phyloP scores from a whole-genome alignment of 805 yeast species.

The Yarrowia sp. region DNA sequence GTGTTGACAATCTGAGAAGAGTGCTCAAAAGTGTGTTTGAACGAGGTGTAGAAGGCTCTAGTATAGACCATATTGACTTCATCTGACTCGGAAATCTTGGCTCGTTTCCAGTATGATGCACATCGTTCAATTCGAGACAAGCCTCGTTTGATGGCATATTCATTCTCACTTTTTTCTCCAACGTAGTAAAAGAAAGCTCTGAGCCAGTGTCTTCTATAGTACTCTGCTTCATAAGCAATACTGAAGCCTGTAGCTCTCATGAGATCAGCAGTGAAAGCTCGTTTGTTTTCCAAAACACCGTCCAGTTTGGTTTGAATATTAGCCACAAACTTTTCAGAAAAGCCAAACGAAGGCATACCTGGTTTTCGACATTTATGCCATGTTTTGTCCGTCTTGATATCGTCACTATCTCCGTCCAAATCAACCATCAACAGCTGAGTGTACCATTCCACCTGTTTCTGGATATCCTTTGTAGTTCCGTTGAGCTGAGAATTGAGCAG shows the following conservation, averaged over 20 bases:
- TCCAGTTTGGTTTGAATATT: conserved; percentile 20
- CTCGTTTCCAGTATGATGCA: conserved; percentile 3
- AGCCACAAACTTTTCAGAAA: conserved; percentile 16
- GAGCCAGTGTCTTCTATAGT: conserved; percentile 19
- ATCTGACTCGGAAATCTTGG: not conserved
- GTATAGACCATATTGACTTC: conserved; percentile 14
- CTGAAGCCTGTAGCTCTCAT: conserved; percentile 10
- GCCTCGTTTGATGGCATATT: not conserved
- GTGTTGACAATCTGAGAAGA: conserved; percentile 11
- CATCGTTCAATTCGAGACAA: conserved; percentile 1
- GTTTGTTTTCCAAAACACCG: conserved; percentile 3
- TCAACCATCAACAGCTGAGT: conserved; percentile 19
- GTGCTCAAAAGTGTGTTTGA: not conserved
- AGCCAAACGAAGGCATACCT: conserved; percentile 11
- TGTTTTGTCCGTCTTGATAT: conserved; percentile 10
- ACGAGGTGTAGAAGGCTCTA: not conserved
- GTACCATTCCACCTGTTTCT: conserved; percentile 18
- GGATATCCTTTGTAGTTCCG: conserved; percentile 3
- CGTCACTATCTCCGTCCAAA: conserved; percentile 21
- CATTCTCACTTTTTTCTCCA: not conserved
- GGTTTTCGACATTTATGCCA: conserved; percentile 19
- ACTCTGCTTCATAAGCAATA: conserved; percentile 3
- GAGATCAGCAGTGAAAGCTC: conserved; percentile 14
- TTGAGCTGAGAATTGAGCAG: not conserved
- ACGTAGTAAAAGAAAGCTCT: conserved; percentile 12